Conservation (phyloP, 2,329 filamentous ascomycete species). For the Bipolaris oryzae region DNA sequence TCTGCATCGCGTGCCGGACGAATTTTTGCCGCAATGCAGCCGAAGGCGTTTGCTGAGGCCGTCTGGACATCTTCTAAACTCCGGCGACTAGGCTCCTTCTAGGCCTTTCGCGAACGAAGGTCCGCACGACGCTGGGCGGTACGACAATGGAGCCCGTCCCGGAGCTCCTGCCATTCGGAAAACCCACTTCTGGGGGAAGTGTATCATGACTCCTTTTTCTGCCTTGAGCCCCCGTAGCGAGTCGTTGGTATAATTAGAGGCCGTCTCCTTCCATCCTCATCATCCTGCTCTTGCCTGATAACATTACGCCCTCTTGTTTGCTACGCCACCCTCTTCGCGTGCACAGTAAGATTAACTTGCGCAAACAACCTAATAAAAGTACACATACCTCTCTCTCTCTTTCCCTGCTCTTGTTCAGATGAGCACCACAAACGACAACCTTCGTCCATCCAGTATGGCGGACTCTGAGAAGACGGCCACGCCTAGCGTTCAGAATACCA, state of each 20-base stretch:
- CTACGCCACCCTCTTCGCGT: too few relatives aligned
- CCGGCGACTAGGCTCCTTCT: not conserved
- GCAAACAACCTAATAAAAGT: not conserved
- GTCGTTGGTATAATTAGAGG: slow-evolving; percentile 1
- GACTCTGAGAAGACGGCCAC: slow-evolving; percentile 43
- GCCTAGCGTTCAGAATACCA: slow-evolving; percentile 30
- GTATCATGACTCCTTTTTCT: not conserved
- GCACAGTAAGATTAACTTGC: not conserved
- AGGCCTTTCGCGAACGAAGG: not conserved
- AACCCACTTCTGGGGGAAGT: not conserved
- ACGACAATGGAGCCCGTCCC: not conserved
- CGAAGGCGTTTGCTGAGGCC: too few relatives aligned
- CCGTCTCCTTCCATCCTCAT: not conserved
- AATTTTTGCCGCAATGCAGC: not conserved
- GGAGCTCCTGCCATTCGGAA: not conserved
- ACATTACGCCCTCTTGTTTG: not conserved
- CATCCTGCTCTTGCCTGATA: not conserved
- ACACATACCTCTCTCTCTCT: not conserved
- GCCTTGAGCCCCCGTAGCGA: not conserved
- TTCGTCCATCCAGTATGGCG: slow-evolving; percentile 39
- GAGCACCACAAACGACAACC: slow-evolving; percentile 32
- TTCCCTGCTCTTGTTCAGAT: too few relatives aligned
- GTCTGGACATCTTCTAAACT: too few relatives aligned
- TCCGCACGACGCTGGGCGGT: not conserved
- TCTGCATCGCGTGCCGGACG: not conserved